Evolutionary conservation across 176 grass and related monocot genomes (phyloP).

Genomic region (Zea luxurians): DNA sequence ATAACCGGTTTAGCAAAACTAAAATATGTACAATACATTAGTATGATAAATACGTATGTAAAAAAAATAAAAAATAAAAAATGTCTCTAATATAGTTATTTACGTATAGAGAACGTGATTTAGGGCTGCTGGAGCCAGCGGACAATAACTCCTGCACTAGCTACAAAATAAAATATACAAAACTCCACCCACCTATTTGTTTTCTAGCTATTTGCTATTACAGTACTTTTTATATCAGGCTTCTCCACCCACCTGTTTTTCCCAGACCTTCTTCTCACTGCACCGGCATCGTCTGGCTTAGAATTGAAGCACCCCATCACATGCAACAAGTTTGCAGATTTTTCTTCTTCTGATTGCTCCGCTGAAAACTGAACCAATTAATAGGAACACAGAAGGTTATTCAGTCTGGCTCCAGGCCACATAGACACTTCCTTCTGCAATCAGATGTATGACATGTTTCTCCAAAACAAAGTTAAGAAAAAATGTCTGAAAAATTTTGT

Average conservation of each 20-base stretch:
- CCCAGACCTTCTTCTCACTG: conserved; percentile 47
- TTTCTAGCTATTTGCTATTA: too few relatives aligned
- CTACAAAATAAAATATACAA: neutral
- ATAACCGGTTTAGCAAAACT: too few relatives aligned
- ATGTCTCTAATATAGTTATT: too few relatives aligned
- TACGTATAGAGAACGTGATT: too few relatives aligned
- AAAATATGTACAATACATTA: too few relatives aligned
- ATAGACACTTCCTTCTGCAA: neutral
- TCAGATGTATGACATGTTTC: neutral
- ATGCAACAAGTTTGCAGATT: conserved; percentile 26
- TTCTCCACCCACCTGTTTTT: neutral
- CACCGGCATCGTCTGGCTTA: conserved; percentile 45
- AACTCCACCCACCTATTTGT: too few relatives aligned
- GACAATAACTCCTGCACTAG: conserved; percentile 40
- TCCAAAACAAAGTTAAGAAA: neutral
- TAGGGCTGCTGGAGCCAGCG: too few relatives aligned
- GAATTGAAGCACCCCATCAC: conserved; percentile 80
- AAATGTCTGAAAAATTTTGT: neutral
- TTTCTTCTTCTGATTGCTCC: neutral
- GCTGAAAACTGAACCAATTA: too few relatives aligned
- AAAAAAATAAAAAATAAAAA: too few relatives aligned
- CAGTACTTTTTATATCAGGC: too few relatives aligned
- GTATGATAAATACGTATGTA: too few relatives aligned
- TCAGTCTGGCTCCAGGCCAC: neutral
- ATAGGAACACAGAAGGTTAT: too few relatives aligned